These are phyloP conservation scores for Cicer yamashitae DNA, from an alignment of 306 rosid species.

Conservation along the genomic window DNA sequence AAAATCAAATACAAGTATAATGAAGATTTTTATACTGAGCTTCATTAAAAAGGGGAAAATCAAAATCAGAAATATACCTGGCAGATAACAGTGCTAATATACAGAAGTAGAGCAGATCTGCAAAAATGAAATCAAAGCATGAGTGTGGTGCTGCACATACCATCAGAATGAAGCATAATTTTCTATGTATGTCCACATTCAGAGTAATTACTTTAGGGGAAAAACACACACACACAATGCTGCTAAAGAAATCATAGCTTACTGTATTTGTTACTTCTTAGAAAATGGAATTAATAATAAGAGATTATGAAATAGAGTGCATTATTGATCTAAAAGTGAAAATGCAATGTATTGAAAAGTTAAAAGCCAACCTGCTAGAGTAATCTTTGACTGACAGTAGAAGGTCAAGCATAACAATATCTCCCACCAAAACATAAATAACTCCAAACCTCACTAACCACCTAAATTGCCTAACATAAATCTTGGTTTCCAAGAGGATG, in stretches of 20 bases:
- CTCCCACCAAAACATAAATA: conserved; percentile 75
- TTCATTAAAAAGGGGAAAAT: neutral
- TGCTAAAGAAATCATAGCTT: conserved; percentile 2
- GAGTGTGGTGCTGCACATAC: conserved; percentile 22
- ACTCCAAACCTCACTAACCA: conserved; percentile 85
- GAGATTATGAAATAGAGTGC: conserved; percentile 5
- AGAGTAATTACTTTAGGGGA: neutral
- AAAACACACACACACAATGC: neutral
- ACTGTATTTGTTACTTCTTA: neutral
- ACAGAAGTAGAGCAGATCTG: conserved; percentile 68
- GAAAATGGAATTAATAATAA: conserved; percentile 6
- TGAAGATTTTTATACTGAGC: conserved; percentile 7
- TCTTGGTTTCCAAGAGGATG: conserved; percentile 66
- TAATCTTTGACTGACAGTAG: conserved; percentile 62
- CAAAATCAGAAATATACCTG: conserved; percentile 56
- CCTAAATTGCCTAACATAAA: conserved; percentile 72
- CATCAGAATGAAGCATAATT: conserved; percentile 22
- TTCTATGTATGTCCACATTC: neutral
- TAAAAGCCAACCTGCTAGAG: conserved; percentile 62
- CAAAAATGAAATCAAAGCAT: conserved; percentile 43
- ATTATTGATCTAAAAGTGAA: conserved; percentile 20
- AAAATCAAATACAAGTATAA: conserved; percentile 11
- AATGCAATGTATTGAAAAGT: conserved; percentile 17
- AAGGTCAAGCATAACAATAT: conserved; percentile 73
- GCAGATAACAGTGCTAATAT: conserved; percentile 56